phyloP scores from a whole-genome alignment of 352 stramenopile genomes.

The Globisporangium yorkense region DNA sequence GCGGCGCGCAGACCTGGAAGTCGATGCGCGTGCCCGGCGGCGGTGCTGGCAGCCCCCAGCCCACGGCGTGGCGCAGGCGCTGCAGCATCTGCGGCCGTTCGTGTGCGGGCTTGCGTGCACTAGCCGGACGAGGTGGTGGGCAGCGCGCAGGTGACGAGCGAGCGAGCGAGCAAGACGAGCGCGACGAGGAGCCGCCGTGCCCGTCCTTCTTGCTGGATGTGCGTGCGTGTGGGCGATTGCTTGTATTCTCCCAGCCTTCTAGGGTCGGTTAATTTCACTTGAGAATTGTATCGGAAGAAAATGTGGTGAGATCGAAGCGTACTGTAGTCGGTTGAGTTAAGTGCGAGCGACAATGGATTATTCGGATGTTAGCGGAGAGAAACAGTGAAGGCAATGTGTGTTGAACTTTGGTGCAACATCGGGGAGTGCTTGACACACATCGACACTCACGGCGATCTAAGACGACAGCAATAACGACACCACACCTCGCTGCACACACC shows the following conservation, averaged over 20 bases:
- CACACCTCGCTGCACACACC: no score
- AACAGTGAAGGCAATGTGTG: background rate
- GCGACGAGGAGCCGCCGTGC: no score
- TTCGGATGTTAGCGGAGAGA: background rate
- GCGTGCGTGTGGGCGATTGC: background rate
- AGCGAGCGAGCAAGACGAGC: no score
- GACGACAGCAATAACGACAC: no score
- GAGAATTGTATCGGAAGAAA: background rate
- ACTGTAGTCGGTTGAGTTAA: background rate
- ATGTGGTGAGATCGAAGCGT: no score
- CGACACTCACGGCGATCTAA: no score
- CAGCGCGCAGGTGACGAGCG: no score
- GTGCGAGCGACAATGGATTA: background rate
- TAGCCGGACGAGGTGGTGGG: no score
- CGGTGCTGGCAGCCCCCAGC: constrained; percentile 54
- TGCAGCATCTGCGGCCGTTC: constrained; percentile 50
- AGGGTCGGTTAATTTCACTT: background rate
- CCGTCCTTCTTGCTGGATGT: no score
- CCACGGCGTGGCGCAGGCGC: constrained; percentile 72
- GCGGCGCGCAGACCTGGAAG: constrained; percentile 71
- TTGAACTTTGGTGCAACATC: no score
- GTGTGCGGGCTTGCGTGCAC: background rate
- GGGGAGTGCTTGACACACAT: no score
- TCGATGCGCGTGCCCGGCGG: constrained; percentile 66
- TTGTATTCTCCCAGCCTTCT: background rate